These are phyloP conservation scores for Penicillium robsamsonii DNA, from an alignment of 495 filamentous ascomycete genomes.

Conservation along the genomic window DNA sequence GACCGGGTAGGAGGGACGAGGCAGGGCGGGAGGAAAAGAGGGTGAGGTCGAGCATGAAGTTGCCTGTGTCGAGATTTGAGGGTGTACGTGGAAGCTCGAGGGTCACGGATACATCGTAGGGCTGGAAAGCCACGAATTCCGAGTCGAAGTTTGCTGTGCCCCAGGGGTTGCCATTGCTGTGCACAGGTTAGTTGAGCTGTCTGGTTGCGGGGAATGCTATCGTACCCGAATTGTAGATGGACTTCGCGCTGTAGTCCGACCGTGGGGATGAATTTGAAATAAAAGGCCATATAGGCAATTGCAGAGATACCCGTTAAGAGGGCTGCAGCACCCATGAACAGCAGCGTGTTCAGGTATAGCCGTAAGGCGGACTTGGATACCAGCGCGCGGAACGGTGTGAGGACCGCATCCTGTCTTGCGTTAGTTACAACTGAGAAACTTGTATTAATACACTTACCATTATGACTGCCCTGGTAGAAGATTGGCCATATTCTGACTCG, in stretches of 20 bases:
- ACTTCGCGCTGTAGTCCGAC: constrained; percentile 62
- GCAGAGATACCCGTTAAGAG: constrained; percentile 62
- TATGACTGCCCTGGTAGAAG: constrained; percentile 15
- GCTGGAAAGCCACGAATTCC: constrained; percentile 43
- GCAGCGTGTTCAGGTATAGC: constrained; percentile 67
- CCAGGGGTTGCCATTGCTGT: constrained; percentile 44
- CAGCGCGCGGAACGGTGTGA: constrained; percentile 42
- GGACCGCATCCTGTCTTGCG: constrained; percentile 31
- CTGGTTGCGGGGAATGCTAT: not conserved
- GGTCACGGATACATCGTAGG: constrained; percentile 68
- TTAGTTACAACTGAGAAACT: constrained; percentile 12
- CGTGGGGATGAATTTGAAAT: constrained; percentile 77
- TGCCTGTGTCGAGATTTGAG: constrained; percentile 59
- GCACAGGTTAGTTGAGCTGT: constrained; percentile 3
- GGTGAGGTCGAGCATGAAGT: constrained; percentile 90
- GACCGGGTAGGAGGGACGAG: constrained; percentile 23
- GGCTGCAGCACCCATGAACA: constrained; percentile 58
- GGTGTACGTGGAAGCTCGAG: constrained; percentile 67
- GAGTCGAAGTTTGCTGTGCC: constrained; percentile 41
- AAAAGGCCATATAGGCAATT: constrained; percentile 73
- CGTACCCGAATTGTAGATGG: constrained; percentile 78
- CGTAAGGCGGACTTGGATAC: constrained; percentile 65
- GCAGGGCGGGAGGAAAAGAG: constrained; percentile 50
- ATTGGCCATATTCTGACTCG: constrained; percentile 24
- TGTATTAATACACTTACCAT: constrained; percentile 11